These are phyloP conservation scores for Leccinum broughii DNA, from an alignment of 768 basidiomycete species.

Conservation along the genomic window DNA sequence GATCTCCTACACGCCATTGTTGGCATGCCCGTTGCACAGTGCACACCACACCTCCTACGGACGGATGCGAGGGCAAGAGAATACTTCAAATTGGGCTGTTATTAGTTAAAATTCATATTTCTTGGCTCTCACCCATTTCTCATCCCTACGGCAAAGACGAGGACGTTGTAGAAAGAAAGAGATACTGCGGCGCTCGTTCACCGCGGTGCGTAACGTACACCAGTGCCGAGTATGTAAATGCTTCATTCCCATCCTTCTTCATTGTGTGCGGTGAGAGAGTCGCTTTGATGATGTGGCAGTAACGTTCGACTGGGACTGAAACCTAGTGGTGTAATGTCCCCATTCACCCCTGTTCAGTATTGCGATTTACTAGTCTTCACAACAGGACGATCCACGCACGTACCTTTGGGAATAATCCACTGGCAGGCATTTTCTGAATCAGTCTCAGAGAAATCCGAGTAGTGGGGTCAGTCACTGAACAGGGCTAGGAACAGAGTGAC, in stretches of 20 bases:
- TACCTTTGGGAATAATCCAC: neutral
- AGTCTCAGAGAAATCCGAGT: neutral
- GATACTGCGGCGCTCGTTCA: neutral
- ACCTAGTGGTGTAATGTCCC: no score
- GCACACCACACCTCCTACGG: constrained; percentile 3
- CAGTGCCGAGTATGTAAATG: no score
- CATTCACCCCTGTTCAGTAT: neutral
- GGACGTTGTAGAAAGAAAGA: neutral
- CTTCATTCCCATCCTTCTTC: no score
- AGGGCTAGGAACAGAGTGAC: no score
- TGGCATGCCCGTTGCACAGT: neutral
- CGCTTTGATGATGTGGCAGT: no score
- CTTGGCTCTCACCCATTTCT: neutral
- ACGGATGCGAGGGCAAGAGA: neutral
- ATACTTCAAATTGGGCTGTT: constrained; percentile 5
- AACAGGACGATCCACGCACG: neutral
- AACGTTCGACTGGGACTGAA: no score
- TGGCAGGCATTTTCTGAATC: neutral
- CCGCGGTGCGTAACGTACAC: neutral
- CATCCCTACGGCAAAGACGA: neutral
- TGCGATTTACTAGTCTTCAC: neutral
- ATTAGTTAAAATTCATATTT: neutral
- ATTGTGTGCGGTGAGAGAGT: no score
- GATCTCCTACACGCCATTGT: constrained; percentile 5
- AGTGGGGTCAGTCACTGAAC: no score